A percentile compares a stretch with the other conserved stretches of the same genome.
Evolutionary conservation across 1,284 basidiomycete genomes (phyloP).

Genomic region (Pascua sp.): DNA sequence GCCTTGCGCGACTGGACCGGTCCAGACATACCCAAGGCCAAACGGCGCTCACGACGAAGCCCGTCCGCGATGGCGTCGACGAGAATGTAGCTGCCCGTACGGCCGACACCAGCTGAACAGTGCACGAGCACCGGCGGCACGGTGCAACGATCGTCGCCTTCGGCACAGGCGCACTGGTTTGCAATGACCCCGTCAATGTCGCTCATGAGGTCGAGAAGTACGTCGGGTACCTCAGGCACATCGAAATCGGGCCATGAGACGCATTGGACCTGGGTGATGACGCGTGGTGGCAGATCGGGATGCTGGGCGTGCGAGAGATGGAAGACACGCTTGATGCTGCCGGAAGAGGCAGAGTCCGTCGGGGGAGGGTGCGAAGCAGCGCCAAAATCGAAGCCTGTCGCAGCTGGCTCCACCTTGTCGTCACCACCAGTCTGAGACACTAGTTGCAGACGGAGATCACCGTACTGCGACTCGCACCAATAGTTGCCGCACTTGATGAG

Average conservation of each 20-base stretch:
- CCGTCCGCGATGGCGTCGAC: constrained; percentile 81
- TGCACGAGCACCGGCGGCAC: constrained; percentile 50
- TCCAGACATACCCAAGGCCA: neutral
- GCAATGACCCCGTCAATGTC: constrained; percentile 52
- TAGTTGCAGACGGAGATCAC: constrained; percentile 63
- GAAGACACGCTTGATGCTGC: constrained; percentile 65
- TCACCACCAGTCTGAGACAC: constrained; percentile 61
- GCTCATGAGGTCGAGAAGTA: constrained; percentile 66
- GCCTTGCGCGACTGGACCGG: neutral
- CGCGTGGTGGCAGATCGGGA: constrained; percentile 59
- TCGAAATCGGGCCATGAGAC: constrained; percentile 92
- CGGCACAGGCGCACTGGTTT: constrained; percentile 53
- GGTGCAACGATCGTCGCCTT: constrained; percentile 33
- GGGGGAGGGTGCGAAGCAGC: constrained; percentile 10
- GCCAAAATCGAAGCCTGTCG: constrained; percentile 49
- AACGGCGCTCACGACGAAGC: constrained; percentile 57
- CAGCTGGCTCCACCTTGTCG: constrained; percentile 21
- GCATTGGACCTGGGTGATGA: constrained; percentile 71
- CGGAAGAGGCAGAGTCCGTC: neutral
- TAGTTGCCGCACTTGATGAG: constrained; percentile 88
- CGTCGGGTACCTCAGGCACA: constrained; percentile 74
- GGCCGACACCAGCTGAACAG: constrained; percentile 79
- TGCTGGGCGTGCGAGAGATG: constrained; percentile 61
- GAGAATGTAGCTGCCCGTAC: constrained; percentile 87
- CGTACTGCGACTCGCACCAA: constrained; percentile 72